These are phyloP conservation scores for Stephanodiscus triporus DNA, from an alignment of 108 stramenopile genomes.

Conservation along the genomic window DNA sequence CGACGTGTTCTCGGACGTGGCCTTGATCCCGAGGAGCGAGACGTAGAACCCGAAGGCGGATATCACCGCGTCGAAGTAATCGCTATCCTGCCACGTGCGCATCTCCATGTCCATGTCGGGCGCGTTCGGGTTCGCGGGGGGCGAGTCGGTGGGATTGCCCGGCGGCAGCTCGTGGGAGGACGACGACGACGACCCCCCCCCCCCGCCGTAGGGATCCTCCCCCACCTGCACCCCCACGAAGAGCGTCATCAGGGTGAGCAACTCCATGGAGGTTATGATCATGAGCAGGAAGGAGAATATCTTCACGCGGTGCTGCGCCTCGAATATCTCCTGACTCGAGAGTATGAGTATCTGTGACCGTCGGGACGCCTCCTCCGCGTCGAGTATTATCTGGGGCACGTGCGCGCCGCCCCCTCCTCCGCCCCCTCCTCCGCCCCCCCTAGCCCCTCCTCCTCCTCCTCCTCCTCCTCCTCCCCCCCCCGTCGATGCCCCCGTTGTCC, in stretches of 20 bases:
- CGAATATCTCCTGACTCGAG: conserved; percentile 70
- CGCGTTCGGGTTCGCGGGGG: conserved; percentile 2
- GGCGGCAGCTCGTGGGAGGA: conserved; percentile 40
- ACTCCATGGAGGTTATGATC: conserved; percentile 74
- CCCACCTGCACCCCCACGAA: conserved; percentile 62
- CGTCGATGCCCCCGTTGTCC: conserved; percentile 4
- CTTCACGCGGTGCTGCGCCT: conserved; percentile 82
- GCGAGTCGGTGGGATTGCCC: conserved; percentile 48
- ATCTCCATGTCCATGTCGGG: conserved; percentile 17
- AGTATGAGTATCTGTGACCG: conserved; percentile 79
- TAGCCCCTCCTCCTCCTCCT: conserved; percentile 39
- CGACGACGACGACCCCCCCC: not conserved
- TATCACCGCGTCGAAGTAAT: conserved; percentile 70
- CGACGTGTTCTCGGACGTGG: conserved; percentile 73
- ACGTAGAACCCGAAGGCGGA: conserved; percentile 73
- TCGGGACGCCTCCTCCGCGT: conserved; percentile 73
- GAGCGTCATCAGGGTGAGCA: conserved; percentile 65
- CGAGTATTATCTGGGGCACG: conserved; percentile 74
- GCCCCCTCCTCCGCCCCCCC: conserved; percentile 54
- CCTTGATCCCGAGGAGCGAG: conserved; percentile 60
- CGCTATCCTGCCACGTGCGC: conserved; percentile 61
- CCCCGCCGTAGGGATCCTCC: conserved; percentile 1
- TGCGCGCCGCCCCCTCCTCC: conserved; percentile 62
- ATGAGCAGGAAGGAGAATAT: conserved; percentile 77
- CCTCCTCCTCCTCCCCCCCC: too few species aligned